These are phyloP conservation scores for Fragilaria radians DNA, from an alignment of 108 stramenopile genomes.

Conservation along the genomic window DNA sequence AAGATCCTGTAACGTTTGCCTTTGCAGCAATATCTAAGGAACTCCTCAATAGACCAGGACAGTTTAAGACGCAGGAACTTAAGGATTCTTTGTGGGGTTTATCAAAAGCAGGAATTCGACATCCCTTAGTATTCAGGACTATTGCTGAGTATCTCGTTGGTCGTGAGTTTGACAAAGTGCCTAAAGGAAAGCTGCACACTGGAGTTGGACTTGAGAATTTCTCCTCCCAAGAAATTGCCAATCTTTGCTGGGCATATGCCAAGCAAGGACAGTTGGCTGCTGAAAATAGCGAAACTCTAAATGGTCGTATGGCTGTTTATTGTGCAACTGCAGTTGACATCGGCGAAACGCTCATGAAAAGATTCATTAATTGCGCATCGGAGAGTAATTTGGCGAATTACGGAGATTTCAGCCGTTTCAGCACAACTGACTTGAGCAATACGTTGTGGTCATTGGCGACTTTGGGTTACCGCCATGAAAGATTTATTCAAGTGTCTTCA, in stretches of 20 bases:
- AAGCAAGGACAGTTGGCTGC: constrained; percentile 69
- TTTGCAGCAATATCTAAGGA: constrained; percentile 59
- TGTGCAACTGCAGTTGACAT: constrained; percentile 63
- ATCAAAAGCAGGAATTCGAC: constrained; percentile 63
- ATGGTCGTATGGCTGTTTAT: constrained; percentile 65
- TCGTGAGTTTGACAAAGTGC: constrained; percentile 4
- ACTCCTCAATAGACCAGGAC: constrained; percentile 57
- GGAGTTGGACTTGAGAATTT: constrained; percentile 52
- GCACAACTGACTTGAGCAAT: constrained; percentile 42
- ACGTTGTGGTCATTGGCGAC: constrained; percentile 70
- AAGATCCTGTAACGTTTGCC: constrained; percentile 49
- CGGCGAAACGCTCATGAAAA: constrained; percentile 55
- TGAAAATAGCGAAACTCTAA: constrained; percentile 34
- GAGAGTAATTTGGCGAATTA: constrained; percentile 32
- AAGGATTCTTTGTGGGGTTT: constrained; percentile 78
- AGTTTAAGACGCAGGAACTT: constrained; percentile 78
- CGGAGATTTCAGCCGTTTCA: constrained; percentile 6
- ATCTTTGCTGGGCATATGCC: constrained; percentile 54
- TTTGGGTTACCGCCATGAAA: constrained; percentile 52
- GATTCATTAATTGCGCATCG: constrained; percentile 46
- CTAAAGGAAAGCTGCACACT: neutral
- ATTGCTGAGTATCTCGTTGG: constrained; percentile 63
- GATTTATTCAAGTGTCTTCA: constrained; percentile 43
- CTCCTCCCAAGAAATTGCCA: constrained; percentile 67
- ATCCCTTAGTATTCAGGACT: constrained; percentile 59